Evolutionary conservation across 352 stramenopile species (phyloP), one percentile per base, ranked within the genome.

Genomic region (Phytophthora pseudosyringae): DNA sequence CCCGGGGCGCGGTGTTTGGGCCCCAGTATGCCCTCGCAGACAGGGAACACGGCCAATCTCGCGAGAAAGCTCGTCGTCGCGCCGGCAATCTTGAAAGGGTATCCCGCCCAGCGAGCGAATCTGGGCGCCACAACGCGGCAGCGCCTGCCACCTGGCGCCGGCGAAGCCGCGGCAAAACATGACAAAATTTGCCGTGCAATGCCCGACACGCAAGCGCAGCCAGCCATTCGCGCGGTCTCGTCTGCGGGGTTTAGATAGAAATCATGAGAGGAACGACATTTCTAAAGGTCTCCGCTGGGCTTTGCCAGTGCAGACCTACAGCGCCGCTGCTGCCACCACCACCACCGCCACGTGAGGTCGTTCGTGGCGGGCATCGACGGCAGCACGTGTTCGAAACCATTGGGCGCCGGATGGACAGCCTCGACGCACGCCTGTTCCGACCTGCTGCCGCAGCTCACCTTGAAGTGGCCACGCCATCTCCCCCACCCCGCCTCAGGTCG

Each of bases 11-110:
- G 2, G 21, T 36, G 25, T 18, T 49, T 60, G 16, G 25, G 33
- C 32, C 18, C 49, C 33, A 67, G 50, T 67, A 67, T 62, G 16
- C 7, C 12, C 5, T 33, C 16, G 36, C 56, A 64, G 56, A 64
- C 56, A 64, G 45, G 46, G 45, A 35, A 5, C 21, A 16, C 16
- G 9, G 41, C 59, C 35, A 47, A 68, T 68, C 59, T 54, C 28
- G 13, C 43, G 1, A 38, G 59, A 51, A 67, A 67, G 26, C 59
- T 4, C 44, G 51, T 68, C 59, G 59, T 68, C 38, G 36, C 35
- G 45, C 46, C 47, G 50, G 46, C 45, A 69, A 64, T 53, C 54
- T 69, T 57, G 33, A 64, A 54, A 59, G 12, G 41, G 59, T 58
- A 43, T 63, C 58, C n/a, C n/a, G n/a, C n/a, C n/a, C n/a, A 41